Evolutionary conservation across 306 rosid species (phyloP).

Genomic region (Nissolia schottii): DNA sequence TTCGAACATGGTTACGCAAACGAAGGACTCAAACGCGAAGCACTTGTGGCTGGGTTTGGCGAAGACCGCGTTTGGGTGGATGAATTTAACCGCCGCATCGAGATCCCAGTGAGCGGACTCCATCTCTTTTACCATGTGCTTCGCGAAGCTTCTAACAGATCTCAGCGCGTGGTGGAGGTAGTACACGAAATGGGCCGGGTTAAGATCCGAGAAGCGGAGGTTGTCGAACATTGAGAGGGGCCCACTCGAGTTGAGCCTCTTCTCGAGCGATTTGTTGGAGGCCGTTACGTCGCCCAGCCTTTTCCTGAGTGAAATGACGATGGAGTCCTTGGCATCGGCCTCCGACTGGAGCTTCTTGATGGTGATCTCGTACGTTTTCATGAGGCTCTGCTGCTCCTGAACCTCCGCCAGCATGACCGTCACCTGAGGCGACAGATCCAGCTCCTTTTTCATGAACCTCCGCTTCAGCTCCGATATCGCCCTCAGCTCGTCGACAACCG

Average conservation of each 20-base stretch:
- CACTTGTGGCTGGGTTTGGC: slow-evolving; percentile 42
- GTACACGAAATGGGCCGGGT: slow-evolving; percentile 51
- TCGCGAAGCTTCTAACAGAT: slow-evolving; percentile 57
- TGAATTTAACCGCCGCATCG: slow-evolving; percentile 56
- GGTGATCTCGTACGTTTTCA: slow-evolving; percentile 81
- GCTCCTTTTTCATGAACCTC: slow-evolving; percentile 60
- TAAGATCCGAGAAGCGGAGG: slow-evolving; percentile 35
- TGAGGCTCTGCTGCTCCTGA: slow-evolving; percentile 85
- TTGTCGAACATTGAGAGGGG: slow-evolving; percentile 52
- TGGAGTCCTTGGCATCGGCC: slow-evolving; percentile 30
- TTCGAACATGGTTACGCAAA: slow-evolving; percentile 68
- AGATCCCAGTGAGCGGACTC: slow-evolving; percentile 90
- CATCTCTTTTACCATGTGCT: slow-evolving; percentile 65
- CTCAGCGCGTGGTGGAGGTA: slow-evolving; percentile 49
- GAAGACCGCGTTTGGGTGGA: slow-evolving; percentile 58
- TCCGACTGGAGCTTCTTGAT: slow-evolving; percentile 63
- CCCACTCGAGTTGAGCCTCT: slow-evolving; percentile 63
- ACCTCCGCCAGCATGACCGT: slow-evolving; percentile 91
- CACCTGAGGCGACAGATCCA: slow-evolving; percentile 84
- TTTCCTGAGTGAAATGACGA: slow-evolving; percentile 25
- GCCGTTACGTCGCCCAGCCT: slow-evolving; percentile 36
- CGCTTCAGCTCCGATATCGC: slow-evolving; percentile 72
- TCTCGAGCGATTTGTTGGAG: slow-evolving; percentile 48
- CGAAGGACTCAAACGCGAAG: slow-evolving; percentile 74
- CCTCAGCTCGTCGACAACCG: slow-evolving; percentile 77